Base-by-base conservation (phyloP, 768 basidiomycete genomes). In the Rhizopogon rudus region DNA sequence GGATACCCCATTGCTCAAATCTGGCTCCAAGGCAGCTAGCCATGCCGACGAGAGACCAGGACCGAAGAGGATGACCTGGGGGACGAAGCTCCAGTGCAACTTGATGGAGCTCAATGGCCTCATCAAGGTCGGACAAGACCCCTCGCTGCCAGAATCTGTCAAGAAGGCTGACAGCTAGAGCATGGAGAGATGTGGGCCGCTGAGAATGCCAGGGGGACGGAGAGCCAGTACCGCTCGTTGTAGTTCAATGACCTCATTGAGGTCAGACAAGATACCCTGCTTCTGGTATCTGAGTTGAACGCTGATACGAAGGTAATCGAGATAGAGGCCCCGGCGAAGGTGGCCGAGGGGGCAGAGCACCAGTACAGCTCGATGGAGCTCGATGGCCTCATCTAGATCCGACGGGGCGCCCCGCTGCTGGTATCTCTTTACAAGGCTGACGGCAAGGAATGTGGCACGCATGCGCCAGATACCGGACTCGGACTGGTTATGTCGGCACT, bases 221-320 rank as follows among this genome's bases (percentile, higher is more conserved):
- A 67, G 58, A 29, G 57, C 40, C n/a, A 68, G 41, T 8, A 66
- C 67, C 25, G 60, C 49, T 17, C 50, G 57, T 28, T 66, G 63
- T 40, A 60, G 56, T 33, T 60, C 56, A 40, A 68, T 59, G 13
- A 63, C 71, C n/a, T 65, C 52, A 42, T 73, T 62, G 1, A 72
- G 53, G 40, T 71, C 72, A 31, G 55, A 53, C 28, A 57, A 42
- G 31, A 51, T 28, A 6, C 69, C 59, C 16, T 59, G 60, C 41
- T 62, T 45, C 40, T 63, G 60, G 42, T 67, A 67, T 20, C 63
- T 67, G 41, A 63, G 58, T 12, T 62, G 62, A 14, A 72, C 42
- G 6, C 59, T 62, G 22, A 61, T 62, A 3, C 65, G 65, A 51
- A 71, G 69, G 43, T 65, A 67, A 40, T 63, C 61, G 29, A 73